Conservation (phyloP, 73 alveolate genomes). For the Loxodes magnus region DNA sequence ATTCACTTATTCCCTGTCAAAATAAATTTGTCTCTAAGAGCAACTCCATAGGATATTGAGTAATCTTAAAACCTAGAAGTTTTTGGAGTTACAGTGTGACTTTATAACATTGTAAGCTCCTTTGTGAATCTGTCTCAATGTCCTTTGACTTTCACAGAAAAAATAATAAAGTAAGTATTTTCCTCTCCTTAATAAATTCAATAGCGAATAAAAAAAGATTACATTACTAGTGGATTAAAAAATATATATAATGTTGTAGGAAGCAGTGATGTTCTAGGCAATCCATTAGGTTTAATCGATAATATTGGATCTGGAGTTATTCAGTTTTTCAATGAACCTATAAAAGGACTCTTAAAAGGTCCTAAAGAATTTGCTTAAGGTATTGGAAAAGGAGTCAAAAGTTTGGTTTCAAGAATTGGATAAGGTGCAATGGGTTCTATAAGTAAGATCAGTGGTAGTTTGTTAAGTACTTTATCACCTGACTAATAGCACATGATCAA, state of each 20-base stretch:
- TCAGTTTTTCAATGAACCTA: constrained; percentile 79
- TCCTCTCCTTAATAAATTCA: constrained; percentile 16
- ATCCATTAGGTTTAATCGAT: constrained; percentile 74
- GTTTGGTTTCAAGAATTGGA: constrained; percentile 46
- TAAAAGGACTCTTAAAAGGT: constrained; percentile 72
- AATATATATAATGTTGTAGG: constrained; percentile 71
- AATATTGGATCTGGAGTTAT: constrained; percentile 81
- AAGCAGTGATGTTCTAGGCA: constrained; percentile 64
- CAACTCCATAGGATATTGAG: no score
- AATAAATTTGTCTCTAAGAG: no score
- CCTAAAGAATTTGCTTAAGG: constrained; percentile 82
- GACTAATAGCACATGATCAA: constrained; percentile 34
- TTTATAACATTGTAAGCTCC: constrained; percentile 16
- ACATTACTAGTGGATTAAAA: no score
- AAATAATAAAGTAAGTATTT: constrained; percentile 26
- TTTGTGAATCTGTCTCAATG: constrained; percentile 45
- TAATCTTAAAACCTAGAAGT: no score
- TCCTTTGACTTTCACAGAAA: constrained; percentile 35
- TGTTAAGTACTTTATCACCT: constrained; percentile 62
- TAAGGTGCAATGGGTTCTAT: constrained; percentile 69
- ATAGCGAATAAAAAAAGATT: no score
- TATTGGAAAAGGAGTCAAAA: constrained; percentile 71
- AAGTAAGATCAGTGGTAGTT: constrained; percentile 74
- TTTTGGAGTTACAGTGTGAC: constrained; percentile 22
- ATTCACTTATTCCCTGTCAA: no score